Evolutionary conservation across 2,329 filamentous ascomycete species (phyloP), one percentile per base, ranked within the genome.

Genomic region (Ceratocystis variospora): DNA sequence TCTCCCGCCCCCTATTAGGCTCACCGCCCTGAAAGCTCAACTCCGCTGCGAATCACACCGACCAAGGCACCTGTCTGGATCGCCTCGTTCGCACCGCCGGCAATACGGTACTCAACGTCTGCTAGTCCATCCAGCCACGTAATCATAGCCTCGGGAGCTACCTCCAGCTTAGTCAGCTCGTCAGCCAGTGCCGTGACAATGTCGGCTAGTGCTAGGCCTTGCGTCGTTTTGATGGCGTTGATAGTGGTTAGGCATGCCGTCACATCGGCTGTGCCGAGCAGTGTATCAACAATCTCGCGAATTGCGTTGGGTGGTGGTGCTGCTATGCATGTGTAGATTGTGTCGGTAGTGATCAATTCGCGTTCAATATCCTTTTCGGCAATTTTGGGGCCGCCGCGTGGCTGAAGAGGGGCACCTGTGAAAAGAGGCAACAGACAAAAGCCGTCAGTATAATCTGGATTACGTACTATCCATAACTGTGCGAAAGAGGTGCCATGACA

Each of bases 291-390:
- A 65, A 99, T 97, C 71, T 88, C 85, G 70, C 84, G 82, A 72
- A 97, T 90, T 71, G 96, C 93, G 28, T 87, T 85, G 0, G 94
- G 94, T 70, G 95, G 92, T 3, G 94, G 94, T 1, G 93, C 93
- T 7, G 94, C 94, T 73, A 99, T 96, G 76, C 94, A 99, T 76
- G 91, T 92, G 80, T 96, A 99, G 73, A 99, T 97, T 6, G 89
- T 90, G 74, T 96, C 88, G 45, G 89, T 96, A 70, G 96, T 96
- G 70, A 90, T 83, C 68, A 71, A 80, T 37, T 97, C 93, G 50
- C 90, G 83, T 66, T 87, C 80, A 33, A 92, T 84, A 65, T 87
- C 81, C 76, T 83, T 79, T 69, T 87, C 79, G 68, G 80, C 80
- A 4, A 83, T 75, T 73, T 84, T 85, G 41, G 85, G 81, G 1